These are phyloP conservation scores for Sanghuangporus baumii DNA, from an alignment of 1,284 basidiomycete genomes.

Conservation along the genomic window DNA sequence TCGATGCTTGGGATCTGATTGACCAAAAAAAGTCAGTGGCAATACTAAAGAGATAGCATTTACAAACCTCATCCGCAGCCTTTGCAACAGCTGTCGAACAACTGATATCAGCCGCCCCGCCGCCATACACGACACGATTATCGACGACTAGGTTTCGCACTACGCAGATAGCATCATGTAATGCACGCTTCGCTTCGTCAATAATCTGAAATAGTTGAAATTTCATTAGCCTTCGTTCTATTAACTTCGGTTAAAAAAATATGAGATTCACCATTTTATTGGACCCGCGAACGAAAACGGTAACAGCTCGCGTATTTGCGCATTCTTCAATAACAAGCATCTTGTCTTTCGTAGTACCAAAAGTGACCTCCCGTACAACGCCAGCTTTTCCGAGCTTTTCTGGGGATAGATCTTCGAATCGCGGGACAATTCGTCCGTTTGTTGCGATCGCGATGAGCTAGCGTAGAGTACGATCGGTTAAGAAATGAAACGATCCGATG, in stretches of 20 bases:
- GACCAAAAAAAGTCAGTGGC: not conserved
- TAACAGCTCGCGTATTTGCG: constrained; percentile 94
- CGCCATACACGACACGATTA: constrained; percentile 96
- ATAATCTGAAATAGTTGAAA: constrained; percentile 68
- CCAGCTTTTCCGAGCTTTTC: constrained; percentile 94
- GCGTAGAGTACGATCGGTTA: constrained; percentile 4
- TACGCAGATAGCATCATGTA: constrained; percentile 97
- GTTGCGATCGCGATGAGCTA: constrained; percentile 98
- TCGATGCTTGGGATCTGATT: constrained; percentile 88
- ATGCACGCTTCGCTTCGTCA: constrained; percentile 95
- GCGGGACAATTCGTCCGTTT: constrained; percentile 95
- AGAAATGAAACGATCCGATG: constrained; percentile 5
- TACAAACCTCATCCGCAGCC: constrained; percentile 83
- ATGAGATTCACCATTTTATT: constrained; percentile 87
- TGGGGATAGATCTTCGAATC: constrained; percentile 91
- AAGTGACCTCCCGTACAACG: constrained; percentile 88
- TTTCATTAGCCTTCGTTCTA: not conserved
- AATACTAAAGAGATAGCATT: constrained; percentile 6
- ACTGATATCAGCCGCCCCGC: constrained; percentile 96
- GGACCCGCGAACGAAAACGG: constrained; percentile 93
- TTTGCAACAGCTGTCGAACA: constrained; percentile 90
- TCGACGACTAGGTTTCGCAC: constrained; percentile 94
- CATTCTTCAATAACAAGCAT: constrained; percentile 99
- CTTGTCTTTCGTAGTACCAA: constrained; percentile 97
- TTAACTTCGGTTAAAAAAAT: not conserved